phyloP scores from a whole-genome alignment of 1,284 basidiomycete genomes.

The Trichosporon sp. region DNA sequence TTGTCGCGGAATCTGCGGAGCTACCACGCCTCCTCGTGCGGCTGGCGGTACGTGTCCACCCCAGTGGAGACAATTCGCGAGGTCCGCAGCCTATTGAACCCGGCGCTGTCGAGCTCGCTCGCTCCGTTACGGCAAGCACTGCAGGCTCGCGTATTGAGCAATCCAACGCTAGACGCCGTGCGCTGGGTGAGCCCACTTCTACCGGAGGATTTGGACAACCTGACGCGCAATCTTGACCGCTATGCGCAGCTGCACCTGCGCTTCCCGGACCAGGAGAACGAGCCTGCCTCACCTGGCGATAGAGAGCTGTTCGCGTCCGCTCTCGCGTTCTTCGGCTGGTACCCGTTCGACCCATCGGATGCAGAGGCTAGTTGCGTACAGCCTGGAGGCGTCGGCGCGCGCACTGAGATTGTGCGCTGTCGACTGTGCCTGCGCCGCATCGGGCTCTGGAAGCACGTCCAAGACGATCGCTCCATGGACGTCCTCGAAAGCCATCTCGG shows the following conservation, averaged over 20 bases:
- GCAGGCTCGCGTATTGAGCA: conserved; percentile 11
- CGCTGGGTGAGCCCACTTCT: conserved; percentile 6
- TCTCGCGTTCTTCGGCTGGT: conserved; percentile 41
- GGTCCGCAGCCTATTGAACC: not conserved
- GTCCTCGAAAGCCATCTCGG: conserved; percentile 30
- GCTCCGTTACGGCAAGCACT: not conserved
- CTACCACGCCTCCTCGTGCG: not conserved
- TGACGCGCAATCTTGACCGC: not conserved
- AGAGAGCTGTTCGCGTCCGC: conserved; percentile 16
- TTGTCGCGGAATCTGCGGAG: not conserved
- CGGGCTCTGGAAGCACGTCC: conserved; percentile 34
- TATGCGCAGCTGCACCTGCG: not conserved
- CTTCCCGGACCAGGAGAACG: not conserved
- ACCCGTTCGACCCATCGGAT: conserved; percentile 31
- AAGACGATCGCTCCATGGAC: conserved; percentile 16
- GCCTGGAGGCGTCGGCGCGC: not conserved
- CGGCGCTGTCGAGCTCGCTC: not conserved
- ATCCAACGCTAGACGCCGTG: conserved; percentile 17
- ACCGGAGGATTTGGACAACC: conserved; percentile 4
- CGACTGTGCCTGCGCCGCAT: conserved; percentile 36
- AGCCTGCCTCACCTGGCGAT: not conserved
- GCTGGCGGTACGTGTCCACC: not conserved
- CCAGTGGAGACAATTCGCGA: not conserved
- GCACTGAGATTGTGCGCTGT: conserved; percentile 37
- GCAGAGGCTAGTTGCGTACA: not conserved